Percentiles rank a stretch among this genome's conserved stretches.
phyloP scores from a whole-genome alignment of 371 early-diverging fungal species.

The Mucor irregularis region DNA sequence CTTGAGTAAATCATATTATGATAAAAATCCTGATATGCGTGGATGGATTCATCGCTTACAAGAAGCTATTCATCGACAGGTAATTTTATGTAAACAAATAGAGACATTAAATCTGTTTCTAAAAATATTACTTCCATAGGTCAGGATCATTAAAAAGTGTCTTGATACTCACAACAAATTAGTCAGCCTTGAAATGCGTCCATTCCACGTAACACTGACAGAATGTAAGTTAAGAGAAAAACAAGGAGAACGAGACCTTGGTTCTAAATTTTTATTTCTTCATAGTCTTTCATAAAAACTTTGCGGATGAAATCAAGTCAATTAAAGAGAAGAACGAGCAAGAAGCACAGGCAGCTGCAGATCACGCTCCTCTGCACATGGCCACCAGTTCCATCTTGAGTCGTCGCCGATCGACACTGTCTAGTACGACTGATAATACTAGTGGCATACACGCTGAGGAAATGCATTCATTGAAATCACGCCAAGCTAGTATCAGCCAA shows the following conservation, averaged over 20 bases:
- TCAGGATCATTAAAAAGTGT: slow-evolving; percentile 63
- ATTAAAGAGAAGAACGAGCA: slow-evolving; percentile 25
- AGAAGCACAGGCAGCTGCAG: slow-evolving; percentile 6
- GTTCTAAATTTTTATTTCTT: background rate
- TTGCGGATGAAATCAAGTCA: slow-evolving; percentile 61
- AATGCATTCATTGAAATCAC: slow-evolving; percentile 13
- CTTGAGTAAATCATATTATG: slow-evolving; percentile 48
- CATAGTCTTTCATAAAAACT: slow-evolving; percentile 70
- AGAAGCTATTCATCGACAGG: slow-evolving; percentile 69
- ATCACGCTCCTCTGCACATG: background rate
- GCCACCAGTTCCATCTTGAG: background rate
- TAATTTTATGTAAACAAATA: too few species aligned
- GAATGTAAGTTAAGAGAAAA: slow-evolving; percentile 50
- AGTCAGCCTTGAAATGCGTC: slow-evolving; percentile 70
- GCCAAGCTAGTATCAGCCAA: slow-evolving; percentile 7
- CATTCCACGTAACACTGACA: slow-evolving; percentile 71
- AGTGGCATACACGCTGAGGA: background rate
- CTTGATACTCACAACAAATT: slow-evolving; percentile 65
- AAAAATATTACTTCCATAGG: too few species aligned
- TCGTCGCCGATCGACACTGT: slow-evolving; percentile 8
- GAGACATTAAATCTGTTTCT: too few species aligned
- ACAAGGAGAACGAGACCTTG: background rate
- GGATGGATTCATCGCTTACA: slow-evolving; percentile 52
- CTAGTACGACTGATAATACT: slow-evolving; percentile 5
- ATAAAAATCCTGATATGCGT: slow-evolving; percentile 48